Evolutionary conservation across 2,329 filamentous ascomycete genomes (phyloP).

Genomic region (Penicillium hesseltinei): DNA sequence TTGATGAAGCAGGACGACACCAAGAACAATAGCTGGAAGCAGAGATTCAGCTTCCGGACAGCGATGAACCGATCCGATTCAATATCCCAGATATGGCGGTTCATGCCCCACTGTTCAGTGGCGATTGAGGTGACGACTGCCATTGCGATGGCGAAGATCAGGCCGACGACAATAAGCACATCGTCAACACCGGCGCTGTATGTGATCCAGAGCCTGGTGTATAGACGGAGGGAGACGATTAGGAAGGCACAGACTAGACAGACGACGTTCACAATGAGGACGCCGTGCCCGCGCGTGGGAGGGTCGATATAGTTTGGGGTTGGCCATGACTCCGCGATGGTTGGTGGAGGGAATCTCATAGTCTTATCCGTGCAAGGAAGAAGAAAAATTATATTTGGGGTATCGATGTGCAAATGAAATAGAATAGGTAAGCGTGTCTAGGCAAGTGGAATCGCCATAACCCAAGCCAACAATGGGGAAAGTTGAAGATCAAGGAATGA

Average conservation of each 20-base stretch:
- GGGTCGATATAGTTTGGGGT: conserved; percentile 50
- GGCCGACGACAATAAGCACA: conserved; percentile 44
- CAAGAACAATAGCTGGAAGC: conserved; percentile 39
- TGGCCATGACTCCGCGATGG: conserved; percentile 47
- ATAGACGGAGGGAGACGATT: conserved; percentile 47
- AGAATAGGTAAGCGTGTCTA: neutral
- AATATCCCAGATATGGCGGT: conserved; percentile 46
- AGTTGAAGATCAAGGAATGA: neutral
- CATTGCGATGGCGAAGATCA: conserved; percentile 43
- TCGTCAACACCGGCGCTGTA: conserved; percentile 51
- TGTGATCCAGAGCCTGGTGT: conserved; percentile 46
- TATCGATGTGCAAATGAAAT: neutral
- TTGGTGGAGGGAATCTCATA: conserved; percentile 44
- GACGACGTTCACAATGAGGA: conserved; percentile 44
- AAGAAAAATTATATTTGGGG: neutral
- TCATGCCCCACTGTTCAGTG: conserved; percentile 36
- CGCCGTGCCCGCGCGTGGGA: conserved; percentile 43
- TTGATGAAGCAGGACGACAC: conserved; percentile 38
- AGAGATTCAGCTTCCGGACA: conserved; percentile 38
- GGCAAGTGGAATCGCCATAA: neutral
- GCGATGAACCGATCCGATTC: conserved; percentile 27
- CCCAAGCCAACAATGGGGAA: neutral
- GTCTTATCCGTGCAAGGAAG: conserved; percentile 5
- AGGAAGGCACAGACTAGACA: conserved; percentile 42
- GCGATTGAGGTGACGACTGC: conserved; percentile 34